Base-by-base conservation (phyloP, 139 green algal genomes). In the Picochlorum sp. region DNA sequence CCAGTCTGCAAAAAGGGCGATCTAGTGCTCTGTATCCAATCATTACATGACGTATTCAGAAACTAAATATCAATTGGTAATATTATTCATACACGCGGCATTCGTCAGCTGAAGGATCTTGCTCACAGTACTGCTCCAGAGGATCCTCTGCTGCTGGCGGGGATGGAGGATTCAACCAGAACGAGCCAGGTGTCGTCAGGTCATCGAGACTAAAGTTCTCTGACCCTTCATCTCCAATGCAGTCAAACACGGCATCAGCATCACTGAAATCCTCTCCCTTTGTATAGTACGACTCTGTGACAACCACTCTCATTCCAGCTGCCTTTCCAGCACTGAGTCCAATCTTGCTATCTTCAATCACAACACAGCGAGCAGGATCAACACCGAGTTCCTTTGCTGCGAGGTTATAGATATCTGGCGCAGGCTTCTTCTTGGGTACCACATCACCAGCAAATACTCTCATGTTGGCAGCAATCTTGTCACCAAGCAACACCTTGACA, bases 381-480 rank as follows among this genome's bases (percentile, higher is more conserved):
- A 97, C 76, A 10, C 64, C 73, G 7, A 96, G 65, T 44, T 86
- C 83, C 49, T 89, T 62, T 13, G 90, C 90, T 6, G 93, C 91
- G 45, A 98, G 74, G 14, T 85, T 66, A 80, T 99, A 98, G 52
- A 98, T 95, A 56, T 88, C 93, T 0, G 93, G 94, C 60, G 88
- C 83, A 14, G 94, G 94, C 81, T 99, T 99, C 81, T 99, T 99
- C 74, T 90, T 92, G 11, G 88, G 80, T 20, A 99, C 92, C 21
- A 77, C 50, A 63, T 78, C 73, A 30, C 90, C 86, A 10, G 90
- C 91, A 83, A 95, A 97, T 14, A 97, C 88, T 1, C 68, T 75
- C 79, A 98, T 97, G 41, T 72, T 66, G 3, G 62, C 34, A 15
- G 76, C 78, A 6, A 95, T 75, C 20, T 72, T 38, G 4, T 54